phyloP scores from a whole-genome alignment of 176 grass and related monocot genomes.

The Cenchrus purpureus region DNA sequence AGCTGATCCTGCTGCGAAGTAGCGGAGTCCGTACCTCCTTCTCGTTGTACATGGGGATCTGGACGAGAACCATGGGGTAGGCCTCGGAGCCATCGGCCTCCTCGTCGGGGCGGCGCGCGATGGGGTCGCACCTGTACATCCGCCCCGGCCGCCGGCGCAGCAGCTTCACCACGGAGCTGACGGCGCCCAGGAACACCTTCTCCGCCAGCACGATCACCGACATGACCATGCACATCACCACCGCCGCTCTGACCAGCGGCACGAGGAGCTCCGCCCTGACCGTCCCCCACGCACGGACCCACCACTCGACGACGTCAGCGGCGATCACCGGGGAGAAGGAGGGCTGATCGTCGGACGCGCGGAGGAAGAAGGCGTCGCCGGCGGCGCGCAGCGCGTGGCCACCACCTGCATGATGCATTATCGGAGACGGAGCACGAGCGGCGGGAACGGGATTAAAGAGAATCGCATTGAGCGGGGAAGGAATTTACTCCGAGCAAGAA shows the following conservation, averaged over 20 bases:
- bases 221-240: constrained; percentile 61
- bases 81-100: constrained; percentile 45
- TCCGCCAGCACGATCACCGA: constrained; percentile 67
- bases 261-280: constrained; percentile 42
- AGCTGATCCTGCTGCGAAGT: background rate
- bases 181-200: constrained; percentile 58
- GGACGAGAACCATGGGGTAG: constrained; percentile 85
- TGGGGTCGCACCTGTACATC: constrained; percentile 50
- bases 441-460: background rate
- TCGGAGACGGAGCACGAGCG: background rate
- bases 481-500: background rate
- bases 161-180: constrained; percentile 48
- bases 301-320: constrained; percentile 18
- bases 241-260: constrained; percentile 46
- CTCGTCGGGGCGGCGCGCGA: constrained; percentile 32
- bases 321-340: background rate
- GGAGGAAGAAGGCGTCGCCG: background rate
- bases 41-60: constrained; percentile 97
- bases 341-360: background rate
- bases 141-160: constrained; percentile 39
- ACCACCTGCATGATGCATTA: constrained; percentile 18
- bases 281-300: constrained; percentile 42
- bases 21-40: constrained; percentile 53
- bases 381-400: background rate
- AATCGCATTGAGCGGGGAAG: background rate